Percentiles rank a stretch among this genome's conserved stretches.
These are phyloP conservation scores for Neocatenulostroma microsporum DNA, from an alignment of 2,329 filamentous ascomycete genomes.

Conservation along the genomic window DNA sequence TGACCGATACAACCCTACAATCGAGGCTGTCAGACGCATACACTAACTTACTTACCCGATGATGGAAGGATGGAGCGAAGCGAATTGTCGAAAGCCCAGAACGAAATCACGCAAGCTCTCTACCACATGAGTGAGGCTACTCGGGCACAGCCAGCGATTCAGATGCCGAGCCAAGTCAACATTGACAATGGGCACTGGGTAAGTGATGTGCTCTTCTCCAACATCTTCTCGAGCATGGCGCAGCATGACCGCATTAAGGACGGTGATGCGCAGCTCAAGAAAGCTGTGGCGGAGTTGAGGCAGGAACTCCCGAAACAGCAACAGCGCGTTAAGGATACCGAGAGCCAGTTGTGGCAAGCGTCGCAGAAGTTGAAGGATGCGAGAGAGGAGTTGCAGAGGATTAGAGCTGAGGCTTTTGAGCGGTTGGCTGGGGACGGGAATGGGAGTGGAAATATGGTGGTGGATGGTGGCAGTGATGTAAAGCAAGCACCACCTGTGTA, in stretches of 20 bases:
- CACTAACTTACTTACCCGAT: too few relatives aligned
- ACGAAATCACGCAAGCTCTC: slow-evolving; percentile 23
- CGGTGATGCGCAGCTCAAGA: slow-evolving; percentile 16
- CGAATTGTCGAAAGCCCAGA: slow-evolving; percentile 43
- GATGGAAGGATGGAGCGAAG: slow-evolving; percentile 51
- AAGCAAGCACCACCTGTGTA: too few relatives aligned
- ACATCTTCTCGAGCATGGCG: slow-evolving; percentile 24
- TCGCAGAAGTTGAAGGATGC: slow-evolving; percentile 15
- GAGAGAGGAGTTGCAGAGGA: slow-evolving; percentile 22
- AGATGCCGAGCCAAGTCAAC: slow-evolving; percentile 13
- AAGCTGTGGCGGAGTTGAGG: slow-evolving; percentile 18
- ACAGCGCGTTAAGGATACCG: slow-evolving; percentile 10
- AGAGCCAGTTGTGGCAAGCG: slow-evolving; percentile 15
- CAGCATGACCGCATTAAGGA: slow-evolving; percentile 24
- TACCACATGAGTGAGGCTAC: slow-evolving; percentile 19
- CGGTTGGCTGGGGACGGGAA: slow-evolving; percentile 14
- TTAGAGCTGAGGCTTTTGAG: slow-evolving; percentile 26
- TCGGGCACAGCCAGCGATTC: slow-evolving; percentile 18
- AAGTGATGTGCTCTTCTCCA: slow-evolving; percentile 26
- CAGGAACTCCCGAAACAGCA: slow-evolving; percentile 16
- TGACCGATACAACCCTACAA: too few relatives aligned
- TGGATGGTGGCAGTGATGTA: too few relatives aligned
- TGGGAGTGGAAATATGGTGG: too few relatives aligned
- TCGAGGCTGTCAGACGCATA: too few relatives aligned
- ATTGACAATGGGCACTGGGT: slow-evolving; percentile 25